These are phyloP conservation scores for Moringa oleifera DNA, from an alignment of 345 rosid genomes.

Conservation along the genomic window DNA sequence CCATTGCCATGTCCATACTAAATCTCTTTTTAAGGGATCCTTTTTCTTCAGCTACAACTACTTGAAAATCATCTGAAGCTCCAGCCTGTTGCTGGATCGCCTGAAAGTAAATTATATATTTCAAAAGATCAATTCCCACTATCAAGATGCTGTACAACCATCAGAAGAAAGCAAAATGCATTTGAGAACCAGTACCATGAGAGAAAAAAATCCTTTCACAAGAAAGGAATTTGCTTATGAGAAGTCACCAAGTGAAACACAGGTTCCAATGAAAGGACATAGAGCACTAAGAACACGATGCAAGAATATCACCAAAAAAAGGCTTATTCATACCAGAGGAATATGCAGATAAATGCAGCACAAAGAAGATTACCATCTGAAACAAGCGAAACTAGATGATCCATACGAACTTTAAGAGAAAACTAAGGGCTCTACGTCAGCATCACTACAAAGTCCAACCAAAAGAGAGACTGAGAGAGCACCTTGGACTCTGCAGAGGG, in stretches of 20 bases:
- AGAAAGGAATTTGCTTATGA: neutral
- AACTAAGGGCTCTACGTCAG: neutral
- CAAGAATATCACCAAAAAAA: neutral
- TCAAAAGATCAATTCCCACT: neutral
- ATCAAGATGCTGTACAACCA: too few relatives aligned
- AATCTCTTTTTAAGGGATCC: constrained; percentile 43
- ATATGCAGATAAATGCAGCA: neutral
- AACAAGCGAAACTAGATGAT: neutral
- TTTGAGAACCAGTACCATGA: neutral
- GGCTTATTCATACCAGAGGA: neutral
- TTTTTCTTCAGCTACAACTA: constrained; percentile 45
- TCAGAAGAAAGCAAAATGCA: neutral
- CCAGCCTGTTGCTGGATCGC: constrained; percentile 52
- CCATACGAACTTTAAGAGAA: neutral
- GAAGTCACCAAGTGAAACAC: neutral
- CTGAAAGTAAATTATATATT: constrained; percentile 22
- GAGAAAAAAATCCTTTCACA: neutral
- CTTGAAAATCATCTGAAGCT: constrained; percentile 69
- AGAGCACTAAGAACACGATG: constrained; percentile 2
- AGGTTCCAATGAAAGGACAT: neutral
- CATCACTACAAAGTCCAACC: neutral
- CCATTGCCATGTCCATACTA: constrained; percentile 63
- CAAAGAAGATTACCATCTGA: neutral
- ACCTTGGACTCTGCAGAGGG: constrained; percentile 68
- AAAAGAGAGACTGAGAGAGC: constrained; percentile 8